Evolutionary conservation across 2,329 filamentous ascomycete genomes (phyloP).

Genomic region (Pseudovirgaria hyperparasitica): DNA sequence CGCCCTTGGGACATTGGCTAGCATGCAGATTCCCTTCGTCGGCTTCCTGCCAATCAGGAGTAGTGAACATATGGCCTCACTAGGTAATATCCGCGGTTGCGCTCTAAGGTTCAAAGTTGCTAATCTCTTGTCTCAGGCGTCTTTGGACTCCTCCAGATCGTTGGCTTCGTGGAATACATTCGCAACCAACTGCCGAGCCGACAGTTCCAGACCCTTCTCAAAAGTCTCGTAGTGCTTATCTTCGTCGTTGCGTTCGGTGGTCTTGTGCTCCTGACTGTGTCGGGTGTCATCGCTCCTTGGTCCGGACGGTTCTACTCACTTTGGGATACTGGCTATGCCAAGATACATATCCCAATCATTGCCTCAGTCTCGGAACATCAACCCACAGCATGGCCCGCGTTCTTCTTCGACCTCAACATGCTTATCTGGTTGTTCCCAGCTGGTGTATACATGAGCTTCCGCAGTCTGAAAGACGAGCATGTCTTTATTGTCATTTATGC

Average conservation of each 20-base stretch:
- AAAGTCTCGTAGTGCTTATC: slow-evolving; percentile 58
- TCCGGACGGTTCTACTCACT: slow-evolving; percentile 97
- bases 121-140: slow-evolving; percentile 48
- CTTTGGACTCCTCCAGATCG: slow-evolving; percentile 87
- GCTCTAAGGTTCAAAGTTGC: slow-evolving; percentile 2
- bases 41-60: slow-evolving; percentile 93
- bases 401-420: slow-evolving; percentile 98
- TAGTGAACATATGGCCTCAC: slow-evolving; percentile 95
- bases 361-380: slow-evolving; percentile 99
- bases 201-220: slow-evolving; percentile 86
- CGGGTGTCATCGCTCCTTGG: slow-evolving; percentile 93
- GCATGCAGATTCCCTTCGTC: slow-evolving; percentile 99
- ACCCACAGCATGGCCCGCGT: slow-evolving; percentile 95
- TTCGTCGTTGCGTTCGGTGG: slow-evolving; percentile 61
- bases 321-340: slow-evolving; percentile 97
- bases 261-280: slow-evolving; percentile 71
- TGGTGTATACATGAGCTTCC: slow-evolving; percentile 97
- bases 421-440: slow-evolving; percentile 99
- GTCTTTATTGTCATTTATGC: slow-evolving; percentile 96
- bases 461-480: slow-evolving; percentile 84
- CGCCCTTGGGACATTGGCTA: slow-evolving; percentile 84
- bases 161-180: slow-evolving; percentile 84
- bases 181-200: slow-evolving; percentile 78
- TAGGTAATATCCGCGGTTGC: slow-evolving; percentile 61
- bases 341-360: slow-evolving; percentile 98